Percentiles rank a stretch among this genome's conserved stretches.
Conservation (phyloP, 2,329 filamentous ascomycete species). For the Colletotrichum lupini region DNA sequence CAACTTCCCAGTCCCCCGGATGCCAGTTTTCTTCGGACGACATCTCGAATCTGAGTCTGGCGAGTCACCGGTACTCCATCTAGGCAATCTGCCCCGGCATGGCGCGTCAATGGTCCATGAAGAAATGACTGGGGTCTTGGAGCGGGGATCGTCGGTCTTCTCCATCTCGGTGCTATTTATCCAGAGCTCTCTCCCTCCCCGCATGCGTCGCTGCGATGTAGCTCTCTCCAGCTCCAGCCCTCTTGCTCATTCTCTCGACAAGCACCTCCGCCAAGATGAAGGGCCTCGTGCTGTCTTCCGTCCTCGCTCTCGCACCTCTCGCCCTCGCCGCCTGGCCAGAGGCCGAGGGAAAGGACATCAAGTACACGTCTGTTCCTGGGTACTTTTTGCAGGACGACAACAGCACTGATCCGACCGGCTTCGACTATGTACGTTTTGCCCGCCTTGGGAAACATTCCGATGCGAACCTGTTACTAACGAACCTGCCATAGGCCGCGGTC, state of each 20-base stretch:
- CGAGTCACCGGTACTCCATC: constrained; percentile 7
- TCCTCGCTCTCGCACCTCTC: constrained; percentile 43
- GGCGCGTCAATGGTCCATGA: constrained; percentile 29
- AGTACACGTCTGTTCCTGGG: constrained; percentile 69
- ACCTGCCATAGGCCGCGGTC: constrained; percentile 57
- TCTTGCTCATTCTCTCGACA: constrained; percentile 11
- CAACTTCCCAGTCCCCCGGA: background rate
- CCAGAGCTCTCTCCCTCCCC: constrained; percentile 14
- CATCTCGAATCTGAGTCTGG: constrained; percentile 22
- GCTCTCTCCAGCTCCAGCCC: background rate
- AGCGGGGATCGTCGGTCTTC: constrained; percentile 7
- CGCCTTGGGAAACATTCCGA: background rate
- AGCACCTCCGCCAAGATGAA: constrained; percentile 46
- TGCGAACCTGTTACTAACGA: background rate
- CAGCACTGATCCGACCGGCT: constrained; percentile 63
- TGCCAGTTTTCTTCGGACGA: constrained; percentile 16
- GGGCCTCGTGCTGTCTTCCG: constrained; percentile 42
- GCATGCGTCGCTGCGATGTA: constrained; percentile 25
- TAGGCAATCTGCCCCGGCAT: constrained; percentile 33
- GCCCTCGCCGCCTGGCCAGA: constrained; percentile 46
- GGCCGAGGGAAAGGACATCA: constrained; percentile 56
- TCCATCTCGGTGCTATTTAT: constrained; percentile 28
- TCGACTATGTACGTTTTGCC: constrained; percentile 69
- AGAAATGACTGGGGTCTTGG: constrained; percentile 12
- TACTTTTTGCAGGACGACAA: constrained; percentile 74